A percentile compares a stretch with the other conserved stretches of the same genome.
phyloP scores from a whole-genome alignment of 768 basidiomycete genomes.

The Tylopilus balloui region DNA sequence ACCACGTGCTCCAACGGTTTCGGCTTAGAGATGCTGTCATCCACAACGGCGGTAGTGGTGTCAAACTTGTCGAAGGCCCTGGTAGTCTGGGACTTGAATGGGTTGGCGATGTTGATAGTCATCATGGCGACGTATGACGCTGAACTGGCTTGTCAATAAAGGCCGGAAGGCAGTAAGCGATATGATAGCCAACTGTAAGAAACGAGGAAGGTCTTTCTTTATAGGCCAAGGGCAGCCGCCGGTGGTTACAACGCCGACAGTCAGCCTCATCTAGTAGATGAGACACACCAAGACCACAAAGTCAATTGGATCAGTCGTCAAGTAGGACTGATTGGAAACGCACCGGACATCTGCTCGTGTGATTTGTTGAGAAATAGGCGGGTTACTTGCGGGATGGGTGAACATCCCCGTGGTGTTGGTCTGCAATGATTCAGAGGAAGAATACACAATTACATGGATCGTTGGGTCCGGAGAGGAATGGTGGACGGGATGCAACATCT shows the following conservation, averaged over 20 bases:
- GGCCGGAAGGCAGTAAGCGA: not conserved
- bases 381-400: not conserved
- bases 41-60: not conserved
- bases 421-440: not conserved
- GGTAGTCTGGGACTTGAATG: constrained; percentile 12
- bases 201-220: not conserved
- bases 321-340: constrained; percentile 4
- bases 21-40: not conserved
- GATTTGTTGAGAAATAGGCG: not conserved
- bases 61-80: constrained; percentile 9
- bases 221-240: constrained; percentile 5
- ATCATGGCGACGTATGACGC: constrained; percentile 9
- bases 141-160: not conserved
- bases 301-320: not conserved
- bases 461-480: no score
- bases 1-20: constrained; percentile 6
- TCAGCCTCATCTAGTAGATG: constrained; percentile 9
- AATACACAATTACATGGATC: no score
- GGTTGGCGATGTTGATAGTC: constrained; percentile 8
- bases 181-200: not conserved
- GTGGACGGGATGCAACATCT: not conserved
- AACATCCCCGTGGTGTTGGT: not conserved
- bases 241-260: constrained; percentile 5
- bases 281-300: not conserved
- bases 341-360: not conserved